Base-by-base conservation (phyloP, 305 asterid genomes). In the Ajuga reptans region DNA sequence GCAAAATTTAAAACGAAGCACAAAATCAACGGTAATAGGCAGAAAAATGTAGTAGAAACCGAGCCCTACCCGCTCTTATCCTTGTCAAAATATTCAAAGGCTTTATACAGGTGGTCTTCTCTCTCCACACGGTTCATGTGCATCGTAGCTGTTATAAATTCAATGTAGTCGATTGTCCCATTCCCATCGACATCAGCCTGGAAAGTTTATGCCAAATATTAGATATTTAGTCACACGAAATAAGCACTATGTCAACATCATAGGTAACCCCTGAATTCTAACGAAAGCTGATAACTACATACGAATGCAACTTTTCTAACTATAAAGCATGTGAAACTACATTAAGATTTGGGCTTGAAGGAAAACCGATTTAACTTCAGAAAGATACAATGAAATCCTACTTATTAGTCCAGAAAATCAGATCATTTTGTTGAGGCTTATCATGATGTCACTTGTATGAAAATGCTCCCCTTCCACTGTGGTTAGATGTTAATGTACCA, bases 131-230 rank as follows among this genome's bases (percentile, higher is more conserved):
- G 88, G 82, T 92, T 90, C 96, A 86, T 80, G 84, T 92, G 98
- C 98, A 92, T 92, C 14, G 98, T 92, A 43, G 98, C 98, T 10
- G 95, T 85, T 57, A 92, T 90, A 74, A 92, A 92, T 77, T 92
- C 98, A 16, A 89, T 85, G 76, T 92, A 92, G 70, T 92, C 97
- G 12, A 92, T 92, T 10, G 95, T 82, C 75, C 98, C 98, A 57
- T 90, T 88, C 69, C 98, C 98, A 73, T 92, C 98, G 62, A 87
- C 97, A 42, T 92, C 98, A 75, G 98, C 97, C 98, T 92, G 81
- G 71, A 68, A 78, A 68, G 14, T 63, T 36, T 31, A 41, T 57
- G 43, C 11, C 46, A 21, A 24, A 33, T 2, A 37, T 21, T 9
- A 29, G 5, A 8, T 5, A 11, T 29, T 36, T 14, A 9, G 54